These are phyloP conservation scores for Scutellaria minor DNA, from an alignment of 257 asterid genomes.

Conservation along the genomic window DNA sequence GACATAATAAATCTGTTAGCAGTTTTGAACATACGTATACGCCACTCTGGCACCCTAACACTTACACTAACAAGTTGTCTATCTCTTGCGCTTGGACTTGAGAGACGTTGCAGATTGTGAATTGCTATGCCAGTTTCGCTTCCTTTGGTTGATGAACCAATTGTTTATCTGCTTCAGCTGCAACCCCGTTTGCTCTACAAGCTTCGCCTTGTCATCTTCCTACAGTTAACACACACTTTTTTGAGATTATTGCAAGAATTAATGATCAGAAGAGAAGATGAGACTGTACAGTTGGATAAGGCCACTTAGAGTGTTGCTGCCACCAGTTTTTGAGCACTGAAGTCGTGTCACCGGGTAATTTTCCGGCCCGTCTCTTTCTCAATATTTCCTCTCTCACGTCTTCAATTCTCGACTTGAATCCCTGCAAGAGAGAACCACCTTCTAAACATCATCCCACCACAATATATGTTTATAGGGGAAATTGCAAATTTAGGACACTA, in stretches of 20 bases:
- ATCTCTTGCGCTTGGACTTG: slow-evolving; percentile 95
- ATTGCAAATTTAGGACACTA: too few species aligned
- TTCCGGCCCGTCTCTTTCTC: slow-evolving; percentile 94
- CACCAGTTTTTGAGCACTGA: slow-evolving; percentile 90
- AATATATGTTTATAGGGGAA: too few species aligned
- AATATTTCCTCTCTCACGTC: slow-evolving; percentile 95
- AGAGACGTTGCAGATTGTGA: slow-evolving; percentile 84
- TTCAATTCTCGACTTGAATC: slow-evolving; percentile 90
- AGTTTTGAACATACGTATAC: slow-evolving; percentile 25
- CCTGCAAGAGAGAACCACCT: slow-evolving; percentile 47
- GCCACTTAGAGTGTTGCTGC: slow-evolving; percentile 99
- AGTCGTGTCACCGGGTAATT: slow-evolving; percentile 94
- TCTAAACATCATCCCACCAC: too few species aligned
- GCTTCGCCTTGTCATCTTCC: slow-evolving; percentile 98
- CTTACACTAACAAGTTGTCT: slow-evolving; percentile 8
- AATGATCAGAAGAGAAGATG: not conserved
- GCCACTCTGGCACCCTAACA: not conserved
- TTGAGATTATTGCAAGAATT: too few species aligned
- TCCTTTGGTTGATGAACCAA: slow-evolving; percentile 98
- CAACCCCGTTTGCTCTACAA: slow-evolving; percentile 89
- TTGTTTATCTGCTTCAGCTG: slow-evolving; percentile 95
- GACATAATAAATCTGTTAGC: slow-evolving; percentile 40
- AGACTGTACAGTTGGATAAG: slow-evolving; percentile 82
- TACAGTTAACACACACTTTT: slow-evolving; percentile 30
- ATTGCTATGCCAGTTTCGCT: slow-evolving; percentile 91